Percentiles rank a stretch among this genome's conserved stretches.
Evolutionary conservation across 1,284 basidiomycete species (phyloP).

Genomic region (Cutaneotrichosporon mucoides): DNA sequence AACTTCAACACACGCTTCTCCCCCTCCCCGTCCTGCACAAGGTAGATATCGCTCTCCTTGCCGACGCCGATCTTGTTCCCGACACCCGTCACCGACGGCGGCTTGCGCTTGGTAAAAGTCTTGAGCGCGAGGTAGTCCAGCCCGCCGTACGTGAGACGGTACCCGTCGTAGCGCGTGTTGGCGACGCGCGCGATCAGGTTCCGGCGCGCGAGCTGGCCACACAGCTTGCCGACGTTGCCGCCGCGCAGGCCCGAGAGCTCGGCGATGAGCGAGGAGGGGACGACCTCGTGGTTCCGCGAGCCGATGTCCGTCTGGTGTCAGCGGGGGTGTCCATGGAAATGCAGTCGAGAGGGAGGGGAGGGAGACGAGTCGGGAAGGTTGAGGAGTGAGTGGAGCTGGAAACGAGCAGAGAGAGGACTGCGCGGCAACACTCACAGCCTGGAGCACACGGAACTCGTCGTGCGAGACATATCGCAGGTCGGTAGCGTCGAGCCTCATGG

Average conservation of each 20-base stretch:
- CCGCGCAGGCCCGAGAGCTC: slow-evolving; percentile 86
- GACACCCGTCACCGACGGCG: slow-evolving; percentile 65
- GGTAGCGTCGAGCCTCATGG: slow-evolving; percentile 90
- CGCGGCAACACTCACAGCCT: slow-evolving; percentile 60
- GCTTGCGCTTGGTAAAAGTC: slow-evolving; percentile 82
- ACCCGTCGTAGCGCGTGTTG: slow-evolving; percentile 94
- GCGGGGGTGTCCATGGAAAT: neutral
- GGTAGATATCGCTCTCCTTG: slow-evolving; percentile 96
- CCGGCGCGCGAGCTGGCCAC: slow-evolving; percentile 85
- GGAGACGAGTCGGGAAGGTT: too few relatives aligned
- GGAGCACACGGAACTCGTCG: slow-evolving; percentile 92
- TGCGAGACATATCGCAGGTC: slow-evolving; percentile 88
- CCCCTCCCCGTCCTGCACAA: slow-evolving; percentile 79
- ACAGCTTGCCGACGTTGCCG: slow-evolving; percentile 88
- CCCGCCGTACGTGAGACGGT: slow-evolving; percentile 93
- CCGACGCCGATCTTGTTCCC: slow-evolving; percentile 98
- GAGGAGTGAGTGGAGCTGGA: too few relatives aligned
- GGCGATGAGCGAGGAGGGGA: slow-evolving; percentile 81
- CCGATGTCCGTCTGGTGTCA: slow-evolving; percentile 82
- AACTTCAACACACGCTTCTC: slow-evolving; percentile 86
- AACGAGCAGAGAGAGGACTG: too few relatives aligned
- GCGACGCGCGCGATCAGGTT: slow-evolving; percentile 85
- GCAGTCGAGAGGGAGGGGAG: too few relatives aligned
- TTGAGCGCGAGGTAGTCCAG: slow-evolving; percentile 94
- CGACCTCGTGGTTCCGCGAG: slow-evolving; percentile 95